phyloP scores from a whole-genome alignment of 2,329 filamentous ascomycete species.

The Aspergillus vadensis region DNA sequence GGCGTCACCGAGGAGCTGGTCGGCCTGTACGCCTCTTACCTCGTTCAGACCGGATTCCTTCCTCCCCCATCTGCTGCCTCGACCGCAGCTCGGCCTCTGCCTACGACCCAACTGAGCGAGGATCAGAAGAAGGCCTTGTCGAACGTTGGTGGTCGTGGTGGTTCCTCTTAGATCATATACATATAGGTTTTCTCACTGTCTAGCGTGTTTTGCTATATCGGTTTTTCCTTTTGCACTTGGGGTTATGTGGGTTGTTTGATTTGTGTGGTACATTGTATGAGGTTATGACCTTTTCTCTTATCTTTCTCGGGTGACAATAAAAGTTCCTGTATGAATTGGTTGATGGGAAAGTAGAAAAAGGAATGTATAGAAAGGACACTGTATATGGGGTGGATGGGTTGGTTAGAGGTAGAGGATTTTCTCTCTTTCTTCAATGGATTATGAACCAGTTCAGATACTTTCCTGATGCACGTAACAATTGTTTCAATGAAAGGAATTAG shows the following conservation, averaged over 20 bases:
- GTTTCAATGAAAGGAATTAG: no score
- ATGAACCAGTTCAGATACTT: no score
- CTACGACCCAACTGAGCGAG: slow-evolving; percentile 47
- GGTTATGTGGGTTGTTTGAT: background rate
- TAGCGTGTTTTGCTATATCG: background rate
- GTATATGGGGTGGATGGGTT: background rate
- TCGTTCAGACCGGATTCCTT: slow-evolving; percentile 66
- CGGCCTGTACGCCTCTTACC: slow-evolving; percentile 65
- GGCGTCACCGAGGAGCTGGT: slow-evolving; percentile 64
- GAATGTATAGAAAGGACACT: background rate
- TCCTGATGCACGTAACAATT: no score
- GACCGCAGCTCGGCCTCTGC: slow-evolving; percentile 40
- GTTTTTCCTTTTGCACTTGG: background rate
- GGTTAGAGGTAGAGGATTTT: background rate
- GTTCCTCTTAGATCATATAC: slow-evolving; percentile 25
- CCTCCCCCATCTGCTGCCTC: slow-evolving; percentile 29
- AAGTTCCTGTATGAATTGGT: background rate
- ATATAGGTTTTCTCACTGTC: slow-evolving; percentile 5
- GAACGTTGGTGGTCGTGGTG: slow-evolving; percentile 57
- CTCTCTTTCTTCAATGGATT: no score
- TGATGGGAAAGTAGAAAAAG: background rate
- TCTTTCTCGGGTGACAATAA: background rate
- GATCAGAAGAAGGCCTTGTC: slow-evolving; percentile 53
- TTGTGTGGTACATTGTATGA: background rate
- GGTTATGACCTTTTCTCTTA: background rate